Evolutionary conservation across 2,329 filamentous ascomycete genomes (phyloP), one percentile per base, ranked within the genome.

Genomic region (Blastomyces parvus): DNA sequence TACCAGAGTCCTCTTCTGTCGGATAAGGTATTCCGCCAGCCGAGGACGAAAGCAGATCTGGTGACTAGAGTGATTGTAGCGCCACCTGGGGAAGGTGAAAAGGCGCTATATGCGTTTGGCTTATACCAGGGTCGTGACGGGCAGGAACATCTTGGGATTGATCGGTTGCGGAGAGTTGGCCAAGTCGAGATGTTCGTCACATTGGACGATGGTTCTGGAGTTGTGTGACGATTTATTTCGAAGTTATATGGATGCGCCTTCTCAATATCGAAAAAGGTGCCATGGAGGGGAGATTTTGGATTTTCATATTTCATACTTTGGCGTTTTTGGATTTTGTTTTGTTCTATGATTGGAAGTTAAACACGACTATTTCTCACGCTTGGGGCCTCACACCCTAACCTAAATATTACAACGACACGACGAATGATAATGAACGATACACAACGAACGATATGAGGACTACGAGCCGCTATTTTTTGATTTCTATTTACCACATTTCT

Each of bases 1-100:
- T 86, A 89, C 64, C 86, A 87, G 68, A 87, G 86, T 53, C 87
- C 88, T 30, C 79, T 95, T 22, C 79, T 90, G 1, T 80, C 83
- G 5, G 91, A 96, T 70, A 81, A 86, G 11, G 84, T 88, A 0
- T 93, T 97, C 72, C 82, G 86, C 60, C 83, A 86, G 46, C 84
- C 88, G 2, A 80, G 81, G 36, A 86, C 82, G n/a, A 87, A 86
- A 67, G 79, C 79, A 0, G 88, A 91, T 67, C 81, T 97, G 25
- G 82, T 87, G 27, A 85, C 83, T 0, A 80, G 88, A 52, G 78
- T 96, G 2, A 86, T 90, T 60, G 84, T 53, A 77, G 79, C 75
- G 0, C 74, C 76, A 0, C 74, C 74, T 0, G 74, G 74, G 1
- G 76, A 78, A 50, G 70, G 73, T 19, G 67, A 73, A 5, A 66